Base-by-base conservation (phyloP, 495 filamentous ascomycete genomes). In the Thozetella sp. region DNA sequence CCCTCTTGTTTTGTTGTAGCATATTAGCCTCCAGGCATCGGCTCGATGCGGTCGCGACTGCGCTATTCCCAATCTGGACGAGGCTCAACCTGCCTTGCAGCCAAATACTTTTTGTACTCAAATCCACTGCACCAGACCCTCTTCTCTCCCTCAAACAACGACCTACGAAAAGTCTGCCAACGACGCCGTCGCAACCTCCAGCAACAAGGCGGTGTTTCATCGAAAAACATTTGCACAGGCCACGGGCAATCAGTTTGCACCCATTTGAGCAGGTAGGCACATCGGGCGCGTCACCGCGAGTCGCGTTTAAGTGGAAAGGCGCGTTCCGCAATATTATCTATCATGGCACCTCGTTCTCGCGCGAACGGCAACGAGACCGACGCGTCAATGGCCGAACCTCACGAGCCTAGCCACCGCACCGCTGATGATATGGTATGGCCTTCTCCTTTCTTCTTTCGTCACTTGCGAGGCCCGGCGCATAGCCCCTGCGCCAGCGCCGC, bases 331-430 rank as follows among this genome's bases (percentile, higher is more conserved):
- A 62, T 56, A 60, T 58, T 24, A 53, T 43, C 56, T 61, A 64
- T 52, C 58, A 92, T 93, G 89, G 84, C 86, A 62, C 86, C 86
- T 62, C 78, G 80, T 54, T 73, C 75, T 53, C 74, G 77, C 57
- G 71, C 72, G 57, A 80, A 74, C 67, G 81, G 67, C 52, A 78
- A 75, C 55, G 76, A 81, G 56, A 77, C 77, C 23, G 82, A 86
- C 70, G 78, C 80, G 68, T 82, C 81, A 46, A 84, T 84, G 82
- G 74, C 72, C 11, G 90, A 92, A 71, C 84, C 80, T 43, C 85
- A 85, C 60, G 87, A 86, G 26, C 57, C 71, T 54, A 62, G 59
- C 43, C 53, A 66, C 58, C 72, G 64, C 43, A 65, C 62, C 26
- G 67, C 58, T 26, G 76, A 82, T 23, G 72, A 74, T 58, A 82